Evolutionary conservation across 768 basidiomycete genomes (phyloP).

Genomic region (Calocera viscosa): DNA sequence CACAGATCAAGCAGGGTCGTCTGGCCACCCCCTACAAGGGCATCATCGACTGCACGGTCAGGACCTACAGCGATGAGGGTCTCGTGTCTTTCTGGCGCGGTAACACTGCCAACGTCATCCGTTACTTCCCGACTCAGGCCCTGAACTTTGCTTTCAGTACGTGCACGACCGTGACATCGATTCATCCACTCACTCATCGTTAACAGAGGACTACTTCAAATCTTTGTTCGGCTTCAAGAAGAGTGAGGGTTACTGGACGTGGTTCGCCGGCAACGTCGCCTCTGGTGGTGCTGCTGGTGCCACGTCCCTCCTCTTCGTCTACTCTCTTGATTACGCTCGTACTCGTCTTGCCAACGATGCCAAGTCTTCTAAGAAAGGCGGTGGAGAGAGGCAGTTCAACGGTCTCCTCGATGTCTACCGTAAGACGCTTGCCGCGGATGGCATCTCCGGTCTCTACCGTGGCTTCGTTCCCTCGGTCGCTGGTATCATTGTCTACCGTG

Average conservation of each 20-base stretch:
- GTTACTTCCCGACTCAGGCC: slow-evolving; percentile 99
- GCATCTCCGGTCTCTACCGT: slow-evolving; percentile 98
- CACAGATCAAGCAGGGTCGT: slow-evolving; percentile 97
- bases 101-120: slow-evolving; percentile 99
- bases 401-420: slow-evolving; percentile 93
- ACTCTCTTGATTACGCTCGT: slow-evolving; percentile 99
- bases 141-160: slow-evolving; percentile 99
- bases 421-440: slow-evolving; percentile 95
- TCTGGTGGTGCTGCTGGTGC: slow-evolving; percentile 99
- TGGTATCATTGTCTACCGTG: slow-evolving; percentile 99
- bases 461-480: slow-evolving; percentile 98
- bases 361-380: slow-evolving; percentile 86
- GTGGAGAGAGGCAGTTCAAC: slow-evolving; percentile 82
- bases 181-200: not conserved
- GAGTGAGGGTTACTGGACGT: slow-evolving; percentile 91
- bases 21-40: slow-evolving; percentile 94
- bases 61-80: slow-evolving; percentile 93
- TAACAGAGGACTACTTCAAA: slow-evolving; percentile 93
- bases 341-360: slow-evolving; percentile 97
- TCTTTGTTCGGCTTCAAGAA: slow-evolving; percentile 98
- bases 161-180: slow-evolving; percentile 26
- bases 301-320: slow-evolving; percentile 95
- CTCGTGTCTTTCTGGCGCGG: slow-evolving; percentile 94
- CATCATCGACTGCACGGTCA: slow-evolving; percentile 75
- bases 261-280: slow-evolving; percentile 96